A percentile compares a stretch with the other conserved stretches of the same genome.
Evolutionary conservation across 352 stramenopile species (phyloP).

Genomic region (Globisporangium spinosum): DNA sequence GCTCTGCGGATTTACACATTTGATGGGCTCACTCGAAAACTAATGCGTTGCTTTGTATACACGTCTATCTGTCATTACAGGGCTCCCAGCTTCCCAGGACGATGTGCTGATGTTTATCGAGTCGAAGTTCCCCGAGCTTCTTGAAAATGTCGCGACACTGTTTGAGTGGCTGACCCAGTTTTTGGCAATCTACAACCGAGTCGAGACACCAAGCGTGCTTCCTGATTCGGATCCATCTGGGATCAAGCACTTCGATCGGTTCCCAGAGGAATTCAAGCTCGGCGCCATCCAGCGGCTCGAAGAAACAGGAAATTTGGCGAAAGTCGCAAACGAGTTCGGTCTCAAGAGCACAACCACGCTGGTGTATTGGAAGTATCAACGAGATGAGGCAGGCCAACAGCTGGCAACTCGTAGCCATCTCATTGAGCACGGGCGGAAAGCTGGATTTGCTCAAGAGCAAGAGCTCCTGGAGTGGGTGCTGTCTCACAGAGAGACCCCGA

Average conservation of each 20-base stretch:
- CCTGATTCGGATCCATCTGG: constrained; percentile 8
- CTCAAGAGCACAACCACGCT: constrained; percentile 60
- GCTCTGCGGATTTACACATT: neutral
- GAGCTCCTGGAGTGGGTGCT: constrained; percentile 58
- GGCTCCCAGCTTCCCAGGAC: constrained; percentile 31
- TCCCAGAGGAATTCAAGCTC: constrained; percentile 15
- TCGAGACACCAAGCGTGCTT: constrained; percentile 15
- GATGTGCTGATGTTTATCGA: constrained; percentile 71
- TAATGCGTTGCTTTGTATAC: neutral
- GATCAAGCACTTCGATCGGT: constrained; percentile 7
- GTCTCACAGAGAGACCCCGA: constrained; percentile 31
- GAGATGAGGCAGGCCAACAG: constrained; percentile 29
- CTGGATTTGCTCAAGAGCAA: constrained; percentile 28
- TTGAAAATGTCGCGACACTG: constrained; percentile 38
- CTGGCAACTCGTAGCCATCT: constrained; percentile 1
- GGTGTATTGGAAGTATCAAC: constrained; percentile 51
- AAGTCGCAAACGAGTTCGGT: constrained; percentile 38
- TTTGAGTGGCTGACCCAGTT: constrained; percentile 68
- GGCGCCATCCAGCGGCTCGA: constrained; percentile 26
- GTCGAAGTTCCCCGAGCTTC: constrained; percentile 49
- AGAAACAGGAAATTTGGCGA: constrained; percentile 22
- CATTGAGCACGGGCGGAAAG: constrained; percentile 12
- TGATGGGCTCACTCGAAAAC: neutral
- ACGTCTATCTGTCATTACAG: neutral
- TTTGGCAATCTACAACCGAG: constrained; percentile 30